phyloP scores from a whole-genome alignment of 225 moss, liverwort and hornwort genomes.

The Neckera pumila region DNA sequence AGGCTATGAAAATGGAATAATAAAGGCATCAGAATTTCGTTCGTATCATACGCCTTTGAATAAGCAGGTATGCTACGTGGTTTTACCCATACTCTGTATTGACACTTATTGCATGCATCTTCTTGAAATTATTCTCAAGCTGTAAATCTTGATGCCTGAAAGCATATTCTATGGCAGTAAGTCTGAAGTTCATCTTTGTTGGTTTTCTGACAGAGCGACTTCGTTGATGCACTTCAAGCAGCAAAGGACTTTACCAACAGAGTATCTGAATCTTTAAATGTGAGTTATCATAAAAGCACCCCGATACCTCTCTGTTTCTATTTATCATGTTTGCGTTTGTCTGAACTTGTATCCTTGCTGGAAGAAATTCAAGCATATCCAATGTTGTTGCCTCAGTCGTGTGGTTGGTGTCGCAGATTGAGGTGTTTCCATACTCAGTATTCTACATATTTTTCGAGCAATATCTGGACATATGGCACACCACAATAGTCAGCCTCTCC shows the following conservation, averaged over 20 bases:
- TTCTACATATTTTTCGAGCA: conserved; percentile 99
- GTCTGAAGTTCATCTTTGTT: not conserved
- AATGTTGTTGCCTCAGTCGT: not conserved
- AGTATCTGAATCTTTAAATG: conserved; percentile 68
- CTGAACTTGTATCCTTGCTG: not conserved
- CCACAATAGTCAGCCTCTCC: conserved; percentile 57
- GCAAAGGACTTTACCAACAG: conserved; percentile 60
- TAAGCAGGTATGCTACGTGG: conserved; percentile 49
- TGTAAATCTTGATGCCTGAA: not conserved
- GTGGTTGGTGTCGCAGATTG: conserved; percentile 47
- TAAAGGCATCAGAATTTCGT: conserved; percentile 89
- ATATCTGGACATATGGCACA: conserved; percentile 71
- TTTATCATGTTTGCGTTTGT: not conserved
- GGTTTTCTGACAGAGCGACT: conserved; percentile 60
- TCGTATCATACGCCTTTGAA: conserved; percentile 89
- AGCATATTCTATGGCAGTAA: not conserved
- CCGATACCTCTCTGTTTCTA: not conserved
- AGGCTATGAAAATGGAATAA: conserved; percentile 76
- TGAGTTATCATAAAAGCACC: conserved; percentile 4
- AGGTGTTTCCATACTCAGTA: conserved; percentile 85
- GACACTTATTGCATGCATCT: not conserved
- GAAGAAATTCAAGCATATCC: not conserved
- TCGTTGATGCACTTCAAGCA: conserved; percentile 69
- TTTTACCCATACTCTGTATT: not conserved
- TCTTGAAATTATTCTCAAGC: not conserved